Evolutionary conservation across 2,329 filamentous ascomycete genomes (phyloP).

Genomic region (Westerdykella ornata): DNA sequence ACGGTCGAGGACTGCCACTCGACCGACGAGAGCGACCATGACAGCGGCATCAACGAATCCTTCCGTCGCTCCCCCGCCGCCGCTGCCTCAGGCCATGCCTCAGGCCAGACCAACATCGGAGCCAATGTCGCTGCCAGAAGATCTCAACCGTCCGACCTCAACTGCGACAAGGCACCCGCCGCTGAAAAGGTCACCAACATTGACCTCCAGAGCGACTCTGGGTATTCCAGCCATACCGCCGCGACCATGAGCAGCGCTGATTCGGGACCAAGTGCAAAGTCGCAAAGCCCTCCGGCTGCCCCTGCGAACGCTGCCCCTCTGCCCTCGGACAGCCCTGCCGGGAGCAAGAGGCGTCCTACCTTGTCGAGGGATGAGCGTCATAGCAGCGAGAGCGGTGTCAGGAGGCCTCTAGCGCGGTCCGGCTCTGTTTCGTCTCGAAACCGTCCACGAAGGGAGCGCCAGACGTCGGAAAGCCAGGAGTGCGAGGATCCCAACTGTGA

Average conservation of each 20-base stretch:
- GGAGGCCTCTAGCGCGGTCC: slow-evolving; percentile 20
- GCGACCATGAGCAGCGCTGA: slow-evolving; percentile 49
- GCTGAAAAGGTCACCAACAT: slow-evolving; percentile 28
- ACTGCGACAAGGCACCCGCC: slow-evolving; percentile 24
- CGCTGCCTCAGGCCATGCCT: no score
- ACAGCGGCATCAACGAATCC: slow-evolving; percentile 9
- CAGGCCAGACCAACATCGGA: slow-evolving; percentile 46
- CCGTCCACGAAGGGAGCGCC: slow-evolving; percentile 8
- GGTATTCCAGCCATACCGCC: slow-evolving; percentile 55
- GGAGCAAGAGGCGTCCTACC: slow-evolving; percentile 15
- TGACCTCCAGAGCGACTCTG: slow-evolving; percentile 54
- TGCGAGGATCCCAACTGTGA: slow-evolving; percentile 35
- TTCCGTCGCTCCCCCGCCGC: slow-evolving; percentile 40
- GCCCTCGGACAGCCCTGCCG: slow-evolving; percentile 16
- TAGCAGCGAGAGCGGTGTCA: slow-evolving; percentile 15
- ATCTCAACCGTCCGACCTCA: slow-evolving; percentile 36
- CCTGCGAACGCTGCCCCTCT: slow-evolving; percentile 12
- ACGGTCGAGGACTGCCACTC: slow-evolving; percentile 39
- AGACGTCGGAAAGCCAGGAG: slow-evolving; percentile 6
- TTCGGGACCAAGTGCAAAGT: slow-evolving; percentile 42
- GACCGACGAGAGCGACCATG: slow-evolving; percentile 29
- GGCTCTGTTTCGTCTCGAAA: slow-evolving; percentile 20
- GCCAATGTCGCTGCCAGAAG: slow-evolving; percentile 48
- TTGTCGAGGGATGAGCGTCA: slow-evolving; percentile 7
- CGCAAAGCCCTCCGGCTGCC: slow-evolving; percentile 23